phyloP scores from a whole-genome alignment of 169 alveolate species.

The Perkinsus olseni region DNA sequence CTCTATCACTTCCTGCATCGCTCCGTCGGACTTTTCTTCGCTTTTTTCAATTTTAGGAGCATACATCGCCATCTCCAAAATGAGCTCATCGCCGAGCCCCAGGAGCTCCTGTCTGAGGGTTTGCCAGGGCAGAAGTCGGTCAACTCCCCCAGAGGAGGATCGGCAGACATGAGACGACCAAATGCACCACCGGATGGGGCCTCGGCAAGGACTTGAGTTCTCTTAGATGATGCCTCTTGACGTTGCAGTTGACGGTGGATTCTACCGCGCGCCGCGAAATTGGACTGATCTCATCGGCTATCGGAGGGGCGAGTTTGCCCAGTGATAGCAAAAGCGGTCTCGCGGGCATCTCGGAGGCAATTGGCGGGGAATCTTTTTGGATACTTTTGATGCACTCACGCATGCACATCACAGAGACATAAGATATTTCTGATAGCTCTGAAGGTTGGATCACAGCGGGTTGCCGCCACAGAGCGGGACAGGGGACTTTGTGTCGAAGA shows the following conservation, averaged over 20 bases:
- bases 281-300: not conserved
- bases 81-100: not conserved
- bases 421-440: not conserved
- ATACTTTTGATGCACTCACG: not conserved
- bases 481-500: not conserved
- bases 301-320: not conserved
- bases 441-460: not conserved
- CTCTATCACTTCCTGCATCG: not conserved
- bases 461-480: not conserved
- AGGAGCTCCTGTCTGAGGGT: not conserved
- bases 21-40: not conserved
- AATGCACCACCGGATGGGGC: not conserved
- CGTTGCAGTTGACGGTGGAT: not conserved
- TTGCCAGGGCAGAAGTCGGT: not conserved
- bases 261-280: not conserved
- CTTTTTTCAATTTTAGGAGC: not conserved
- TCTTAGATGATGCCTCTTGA: not conserved
- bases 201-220: not conserved
- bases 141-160: not conserved
- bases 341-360: not conserved
- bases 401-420: not conserved
- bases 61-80: not conserved
- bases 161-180: not conserved
- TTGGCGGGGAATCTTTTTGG: not conserved
- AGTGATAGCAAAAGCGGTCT: not conserved